phyloP scores from a whole-genome alignment of 164 flowering plant species.

The Buxus sempervirens region DNA sequence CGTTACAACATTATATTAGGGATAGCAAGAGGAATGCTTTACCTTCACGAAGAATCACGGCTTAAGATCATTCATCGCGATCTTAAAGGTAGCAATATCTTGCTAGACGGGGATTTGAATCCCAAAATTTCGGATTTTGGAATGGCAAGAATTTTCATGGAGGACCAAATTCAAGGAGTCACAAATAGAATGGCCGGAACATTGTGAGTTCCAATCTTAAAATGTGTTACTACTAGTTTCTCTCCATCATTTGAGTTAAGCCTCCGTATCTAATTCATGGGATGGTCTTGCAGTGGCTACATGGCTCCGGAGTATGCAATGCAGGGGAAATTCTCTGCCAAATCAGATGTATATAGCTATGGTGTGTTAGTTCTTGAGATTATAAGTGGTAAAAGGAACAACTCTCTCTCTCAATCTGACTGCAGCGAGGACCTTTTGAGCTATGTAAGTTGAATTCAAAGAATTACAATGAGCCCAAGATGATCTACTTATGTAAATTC shows the following conservation, averaged over 20 bases:
- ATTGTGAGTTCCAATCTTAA: slow-evolving; percentile 28
- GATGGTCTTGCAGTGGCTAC: too few relatives aligned
- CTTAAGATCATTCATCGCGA: slow-evolving; percentile 65
- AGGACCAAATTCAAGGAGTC: slow-evolving; percentile 17
- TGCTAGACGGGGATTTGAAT: slow-evolving; percentile 47
- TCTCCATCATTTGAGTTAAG: too few relatives aligned
- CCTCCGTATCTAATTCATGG: too few relatives aligned
- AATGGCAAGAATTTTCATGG: slow-evolving; percentile 32
- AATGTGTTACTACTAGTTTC: slow-evolving; percentile 5
- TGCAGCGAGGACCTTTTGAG: slow-evolving; percentile 3
- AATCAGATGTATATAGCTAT: too few relatives aligned
- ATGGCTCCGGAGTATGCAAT: too few relatives aligned
- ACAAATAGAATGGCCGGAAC: slow-evolving; percentile 36
- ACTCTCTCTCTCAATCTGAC: slow-evolving; percentile 6
- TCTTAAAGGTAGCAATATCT: slow-evolving; percentile 53
- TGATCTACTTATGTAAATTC: too few relatives aligned
- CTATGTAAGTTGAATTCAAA: slow-evolving; percentile 20
- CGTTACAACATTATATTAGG: slow-evolving; percentile 39
- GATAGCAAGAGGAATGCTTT: too few relatives aligned
- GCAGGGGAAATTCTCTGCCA: too few relatives aligned
- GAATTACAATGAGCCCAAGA: too few relatives aligned
- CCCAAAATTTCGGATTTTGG: slow-evolving; percentile 55
- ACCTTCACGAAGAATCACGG: too few relatives aligned
- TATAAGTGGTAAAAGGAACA: slow-evolving; percentile 19
- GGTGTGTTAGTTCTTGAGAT: slow-evolving; percentile 34